Conservation (phyloP, 75 land plant genomes). For the Larix kaempferi region DNA sequence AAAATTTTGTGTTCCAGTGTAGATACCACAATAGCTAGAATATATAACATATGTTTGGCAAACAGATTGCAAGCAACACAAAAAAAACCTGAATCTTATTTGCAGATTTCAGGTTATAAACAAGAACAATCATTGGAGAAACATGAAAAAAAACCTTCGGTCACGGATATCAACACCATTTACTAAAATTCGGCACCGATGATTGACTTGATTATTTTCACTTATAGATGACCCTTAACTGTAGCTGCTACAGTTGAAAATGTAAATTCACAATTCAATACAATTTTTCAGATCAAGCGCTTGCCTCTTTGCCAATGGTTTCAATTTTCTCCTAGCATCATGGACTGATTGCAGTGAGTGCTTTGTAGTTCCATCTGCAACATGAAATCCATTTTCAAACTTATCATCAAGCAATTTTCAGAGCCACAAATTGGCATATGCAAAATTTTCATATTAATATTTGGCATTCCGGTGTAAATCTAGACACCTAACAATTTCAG, state of each 20-base stretch:
- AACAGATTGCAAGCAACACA: no score
- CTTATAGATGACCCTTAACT: no score
- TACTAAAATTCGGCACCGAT: no score
- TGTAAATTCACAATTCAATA: background rate
- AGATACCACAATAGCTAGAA: no score
- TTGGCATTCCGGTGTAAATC: background rate
- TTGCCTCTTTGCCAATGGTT: slow-evolving; percentile 6
- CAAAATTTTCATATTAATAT: background rate
- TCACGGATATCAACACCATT: no score
- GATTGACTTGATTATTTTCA: no score
- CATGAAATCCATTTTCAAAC: background rate
- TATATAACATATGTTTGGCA: no score
- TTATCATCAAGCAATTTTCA: background rate
- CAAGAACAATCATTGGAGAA: background rate
- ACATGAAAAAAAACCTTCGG: background rate
- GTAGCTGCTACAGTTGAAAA: background rate
- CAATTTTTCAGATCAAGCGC: background rate
- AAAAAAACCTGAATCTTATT: background rate
- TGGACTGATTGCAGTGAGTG: slow-evolving; percentile 14
- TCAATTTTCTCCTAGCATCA: slow-evolving; percentile 4
- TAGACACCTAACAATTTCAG: no score
- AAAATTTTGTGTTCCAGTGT: no score
- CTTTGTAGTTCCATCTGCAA: background rate
- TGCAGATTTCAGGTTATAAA: background rate
- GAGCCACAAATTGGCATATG: background rate